Evolutionary conservation across 1,139 yeast species (phyloP), one percentile per base, ranked within the genome.

Genomic region (Diutina mesorugosa): DNA sequence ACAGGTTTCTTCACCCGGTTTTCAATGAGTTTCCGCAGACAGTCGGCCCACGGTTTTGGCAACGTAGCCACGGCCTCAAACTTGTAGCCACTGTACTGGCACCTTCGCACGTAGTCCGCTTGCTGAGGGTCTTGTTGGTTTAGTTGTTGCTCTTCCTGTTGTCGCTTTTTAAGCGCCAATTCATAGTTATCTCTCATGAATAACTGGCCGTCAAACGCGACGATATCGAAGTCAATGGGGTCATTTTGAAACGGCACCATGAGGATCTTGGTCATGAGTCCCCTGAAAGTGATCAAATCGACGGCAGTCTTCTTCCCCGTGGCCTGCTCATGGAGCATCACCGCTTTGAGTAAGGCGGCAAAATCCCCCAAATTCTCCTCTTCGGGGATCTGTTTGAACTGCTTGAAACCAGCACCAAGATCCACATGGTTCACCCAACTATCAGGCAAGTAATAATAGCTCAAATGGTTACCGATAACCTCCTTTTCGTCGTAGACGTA

Each of bases 261-360:
- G 69, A 90, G 71, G 29, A 90, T 66, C 61, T 78, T 80, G 52
- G 91, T 78, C 83, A 91, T 81, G 51, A 89, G 71, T 0, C 97
- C 97, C 61, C 98, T 76, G 78, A 89, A 89, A 0, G 97, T 84
- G 51, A 93, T 73, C 47, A 93, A 77, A 64, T 90, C 90, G 2
- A 81, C 83, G 38, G 77, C 78, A 1, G 80, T 66, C 60, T 78
- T 83, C 50, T 72, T 69, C 1, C 75, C 75, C n/a, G 67, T 62
- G 29, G 66, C 58, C 59, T 72, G 69, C 67, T 93, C 98, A 63
- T 80, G 73, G 9, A 72, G 64, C 60, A 74, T 71, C 21, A 91
- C 65, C 0, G 89, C 83, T 30, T 67, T 63, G 48, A 91, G 70
- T 16, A 87, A 70, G 1, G 85, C 81, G 54, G 77, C 75, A 60